These are phyloP conservation scores for Tetrapyrgos nigripes DNA, from an alignment of 1,284 basidiomycete genomes.

Conservation along the genomic window DNA sequence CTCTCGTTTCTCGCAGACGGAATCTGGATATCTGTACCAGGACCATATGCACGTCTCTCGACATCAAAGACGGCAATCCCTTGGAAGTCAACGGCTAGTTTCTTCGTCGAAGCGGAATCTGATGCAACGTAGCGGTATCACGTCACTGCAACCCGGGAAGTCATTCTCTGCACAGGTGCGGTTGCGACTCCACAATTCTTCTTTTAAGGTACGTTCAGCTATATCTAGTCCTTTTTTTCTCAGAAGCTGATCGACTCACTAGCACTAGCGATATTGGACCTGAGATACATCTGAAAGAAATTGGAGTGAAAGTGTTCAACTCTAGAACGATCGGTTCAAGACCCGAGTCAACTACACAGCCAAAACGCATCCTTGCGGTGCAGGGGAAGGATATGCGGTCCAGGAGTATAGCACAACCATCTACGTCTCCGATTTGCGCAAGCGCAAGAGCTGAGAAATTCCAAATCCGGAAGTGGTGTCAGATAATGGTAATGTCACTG, in stretches of 20 bases:
- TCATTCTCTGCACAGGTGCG: constrained; percentile 33
- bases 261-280: constrained; percentile 34
- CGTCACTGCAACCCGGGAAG: constrained; percentile 22
- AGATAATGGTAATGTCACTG: too few species aligned
- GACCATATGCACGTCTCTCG: constrained; percentile 20
- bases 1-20: constrained; percentile 12
- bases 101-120: constrained; percentile 16
- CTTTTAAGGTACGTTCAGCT: constrained; percentile 20
- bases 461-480: too few species aligned
- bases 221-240: background rate
- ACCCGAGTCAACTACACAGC: too few species aligned
- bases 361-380: too few species aligned
- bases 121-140: constrained; percentile 4
- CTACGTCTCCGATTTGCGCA: too few species aligned
- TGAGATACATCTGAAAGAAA: constrained; percentile 29
- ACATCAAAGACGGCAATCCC: constrained; percentile 17
- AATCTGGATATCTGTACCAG: constrained; percentile 25
- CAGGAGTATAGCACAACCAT: too few species aligned
- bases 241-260: background rate
- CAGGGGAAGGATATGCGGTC: too few species aligned
- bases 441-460: too few species aligned
- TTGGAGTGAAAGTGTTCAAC: constrained; percentile 35
- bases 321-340: too few species aligned
- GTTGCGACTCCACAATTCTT: constrained; percentile 30
- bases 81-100: constrained; percentile 14